Evolutionary conservation across 768 basidiomycete genomes (phyloP), one percentile per base, ranked within the genome.

Genomic region (Chalciporus pseudorubinellus): DNA sequence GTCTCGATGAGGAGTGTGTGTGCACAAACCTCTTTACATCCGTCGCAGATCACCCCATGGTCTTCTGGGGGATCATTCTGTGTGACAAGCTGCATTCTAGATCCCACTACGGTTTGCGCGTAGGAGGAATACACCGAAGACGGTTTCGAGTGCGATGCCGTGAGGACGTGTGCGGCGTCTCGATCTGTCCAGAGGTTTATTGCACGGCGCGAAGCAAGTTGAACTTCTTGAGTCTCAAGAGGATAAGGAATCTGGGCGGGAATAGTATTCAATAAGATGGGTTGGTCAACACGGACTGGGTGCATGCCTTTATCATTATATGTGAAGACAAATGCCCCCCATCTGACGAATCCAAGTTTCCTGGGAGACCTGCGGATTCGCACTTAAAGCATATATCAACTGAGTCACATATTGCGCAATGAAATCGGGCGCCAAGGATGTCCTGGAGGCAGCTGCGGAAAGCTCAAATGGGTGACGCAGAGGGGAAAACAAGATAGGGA

Each of bases 351-450:
- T 91, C 85, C 10, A 92, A 70, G 52, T 89, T 91, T 6, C 89
- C 90, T 3, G 91, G 90, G 29, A 93, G 75, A 24, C 91, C 91
- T 22, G 86, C 89, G 11, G 87, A 85, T 66, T 93, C 91, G 64
- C 91, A 93, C 57, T 91, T 89, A 16, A 86, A 80, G 59, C 92
- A 93, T 29, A 93, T 92, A 60, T 93, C 90, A 36, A 92, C 78
- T 8, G 83, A 81, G 36, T 87, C 82, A 64, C 95, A 98, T 19
- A 91, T 83, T 10, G 90, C 89, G 61, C 95, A 98, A 61, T 93
- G 95, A 70, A 93, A 97, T 4, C 91, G 81, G 14, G 93, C 91
- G 16, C 95, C 95, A 21, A 95, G 80, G 56, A 98, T 95, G 57
- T 93, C 92, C 57, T 86, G 83, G 52, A 89, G 72, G 65, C 94